Base-by-base conservation (phyloP, 768 basidiomycete genomes). In the Tulasnella sp. region DNA sequence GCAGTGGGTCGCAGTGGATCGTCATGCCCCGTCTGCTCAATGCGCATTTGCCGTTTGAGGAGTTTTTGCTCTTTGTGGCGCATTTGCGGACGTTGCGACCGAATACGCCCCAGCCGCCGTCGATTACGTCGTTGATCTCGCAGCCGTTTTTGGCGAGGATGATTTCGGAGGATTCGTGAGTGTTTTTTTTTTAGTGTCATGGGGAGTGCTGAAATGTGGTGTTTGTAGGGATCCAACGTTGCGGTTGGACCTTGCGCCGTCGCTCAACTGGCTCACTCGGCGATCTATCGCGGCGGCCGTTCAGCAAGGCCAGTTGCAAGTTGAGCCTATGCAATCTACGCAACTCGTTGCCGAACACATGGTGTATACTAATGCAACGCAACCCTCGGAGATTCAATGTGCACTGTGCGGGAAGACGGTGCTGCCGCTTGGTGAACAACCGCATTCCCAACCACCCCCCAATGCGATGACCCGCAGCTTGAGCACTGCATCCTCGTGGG, bases 211-310 rank as follows among this genome's bases (percentile, higher is more conserved):
- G 12, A 17, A 35, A 6, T 15, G 32, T 34, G 2, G 2, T 17
- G 35, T 39, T 14, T 3, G 67, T 45, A 90, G 92, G 21, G 94
- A 99, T 63, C 89, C 94, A 0, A 89, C 92, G 0, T 73, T 96
- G 29, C 83, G 96, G 7, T 77, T 99, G 15, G 96, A 98, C 66
- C 72, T 87, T n/a, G 92, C 96, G 0, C 89, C 93, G 0, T 87
- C 91, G 11, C 73, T 99, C 32, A 92, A 88, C 65, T 98, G 89
- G 87, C 75, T 98, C n/a, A 84, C 86, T 14, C 78, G 92, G 25
- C 81, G 91, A 27, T 82, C 82, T 3, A 84, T 98, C 21, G 75
- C 83, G 3, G 71, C 80, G 23, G 94, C 94, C 4, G 86, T 99
- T 58, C 81, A 97, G 62, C 78, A 76, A 7, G 90, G 90, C 0